These are phyloP conservation scores for Dictyostelium citrinum DNA, from an alignment of 78 protist genomes.

Conservation along the genomic window DNA sequence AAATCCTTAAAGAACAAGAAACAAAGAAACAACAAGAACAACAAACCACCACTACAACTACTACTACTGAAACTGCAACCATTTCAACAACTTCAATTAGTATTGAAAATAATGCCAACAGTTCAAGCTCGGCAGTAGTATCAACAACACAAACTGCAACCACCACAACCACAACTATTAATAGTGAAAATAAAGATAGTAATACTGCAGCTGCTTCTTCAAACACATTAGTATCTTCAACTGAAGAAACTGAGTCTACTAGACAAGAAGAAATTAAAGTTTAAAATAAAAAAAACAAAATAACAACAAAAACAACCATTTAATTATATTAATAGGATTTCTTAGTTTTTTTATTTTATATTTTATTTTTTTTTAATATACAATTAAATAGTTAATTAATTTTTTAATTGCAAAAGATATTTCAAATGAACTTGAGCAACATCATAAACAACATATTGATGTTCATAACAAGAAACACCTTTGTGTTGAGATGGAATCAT, in stretches of 20 bases:
- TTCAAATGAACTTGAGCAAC: slow-evolving; percentile 52
- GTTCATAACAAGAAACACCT: slow-evolving; percentile 64
- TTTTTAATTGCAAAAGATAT: slow-evolving; percentile 55
- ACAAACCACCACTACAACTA: not conserved
- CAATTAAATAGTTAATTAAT: not conserved
- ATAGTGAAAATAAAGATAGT: not conserved
- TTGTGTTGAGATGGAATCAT: slow-evolving; percentile 16
- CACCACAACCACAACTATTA: not conserved
- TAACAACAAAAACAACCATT: too few relatives aligned
- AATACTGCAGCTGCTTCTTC: not conserved
- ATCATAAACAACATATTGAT: slow-evolving; percentile 79
- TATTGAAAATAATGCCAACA: not conserved
- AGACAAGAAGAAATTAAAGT: not conserved
- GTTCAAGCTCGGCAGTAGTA: not conserved
- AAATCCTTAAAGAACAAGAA: not conserved
- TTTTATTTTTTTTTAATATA: not conserved
- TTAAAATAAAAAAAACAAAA: not conserved
- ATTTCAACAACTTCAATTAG: not conserved
- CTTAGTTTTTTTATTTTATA: not conserved
- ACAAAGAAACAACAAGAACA: not conserved
- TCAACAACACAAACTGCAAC: not conserved
- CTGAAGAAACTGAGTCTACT: not conserved
- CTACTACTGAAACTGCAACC: not conserved
- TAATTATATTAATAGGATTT: too few relatives aligned
- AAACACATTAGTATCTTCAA: not conserved